Conservation (phyloP, 1,139 yeast genomes). For the Hanseniaspora gamundiae region DNA sequence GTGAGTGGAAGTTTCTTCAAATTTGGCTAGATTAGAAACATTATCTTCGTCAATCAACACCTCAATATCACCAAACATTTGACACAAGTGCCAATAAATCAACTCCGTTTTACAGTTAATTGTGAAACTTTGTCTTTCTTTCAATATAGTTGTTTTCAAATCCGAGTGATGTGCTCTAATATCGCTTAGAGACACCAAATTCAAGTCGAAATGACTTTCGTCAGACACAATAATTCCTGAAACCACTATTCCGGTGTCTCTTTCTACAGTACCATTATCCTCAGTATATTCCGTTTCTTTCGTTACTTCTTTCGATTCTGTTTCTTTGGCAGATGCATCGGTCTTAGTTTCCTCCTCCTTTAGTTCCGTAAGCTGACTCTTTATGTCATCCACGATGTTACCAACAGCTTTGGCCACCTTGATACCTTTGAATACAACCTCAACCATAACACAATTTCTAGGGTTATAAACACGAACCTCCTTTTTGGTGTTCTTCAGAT, state of each 20-base stretch:
- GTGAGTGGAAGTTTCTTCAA: background rate
- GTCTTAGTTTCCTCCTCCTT: constrained; percentile 15
- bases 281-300: constrained; percentile 6
- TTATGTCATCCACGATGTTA: constrained; percentile 44
- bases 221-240: constrained; percentile 81
- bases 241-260: constrained; percentile 29
- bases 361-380: constrained; percentile 15
- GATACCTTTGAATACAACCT: constrained; percentile 66
- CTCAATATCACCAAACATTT: constrained; percentile 85
- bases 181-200: constrained; percentile 71
- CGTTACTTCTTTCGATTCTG: constrained; percentile 6
- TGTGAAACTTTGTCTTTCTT: constrained; percentile 65
- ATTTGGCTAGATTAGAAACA: constrained; percentile 10
- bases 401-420: constrained; percentile 84
- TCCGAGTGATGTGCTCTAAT: constrained; percentile 75
- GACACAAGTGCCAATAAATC: constrained; percentile 80
- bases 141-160: constrained; percentile 71
- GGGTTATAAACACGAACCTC: constrained; percentile 94
- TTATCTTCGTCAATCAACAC: constrained; percentile 47
- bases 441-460: constrained; percentile 73
- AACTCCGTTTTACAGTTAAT: constrained; percentile 75
- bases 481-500: constrained; percentile 71
- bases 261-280: constrained; percentile 9
- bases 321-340: constrained; percentile 7
- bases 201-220: constrained; percentile 72